Evolutionary conservation across 495 filamentous ascomycete genomes (phyloP).

Genomic region (Schizothecium vesticola): DNA sequence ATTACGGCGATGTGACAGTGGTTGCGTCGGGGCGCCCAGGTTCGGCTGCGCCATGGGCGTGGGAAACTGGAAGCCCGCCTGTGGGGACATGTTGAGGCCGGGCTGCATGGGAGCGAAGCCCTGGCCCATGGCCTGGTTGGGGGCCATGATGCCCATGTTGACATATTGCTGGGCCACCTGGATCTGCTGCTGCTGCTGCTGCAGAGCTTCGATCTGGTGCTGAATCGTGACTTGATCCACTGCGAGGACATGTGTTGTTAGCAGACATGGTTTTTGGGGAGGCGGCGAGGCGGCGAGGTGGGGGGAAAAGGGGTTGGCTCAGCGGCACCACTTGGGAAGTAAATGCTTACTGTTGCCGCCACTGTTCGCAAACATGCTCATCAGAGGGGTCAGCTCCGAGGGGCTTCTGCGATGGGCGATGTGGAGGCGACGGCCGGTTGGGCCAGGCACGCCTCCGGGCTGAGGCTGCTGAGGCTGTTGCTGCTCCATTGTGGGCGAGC

Average conservation of each 20-base stretch:
- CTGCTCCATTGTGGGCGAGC: slow-evolving; percentile 59
- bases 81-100: slow-evolving; percentile 72
- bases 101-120: slow-evolving; percentile 65
- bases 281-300: neutral
- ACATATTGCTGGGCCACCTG: slow-evolving; percentile 93
- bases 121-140: slow-evolving; percentile 68
- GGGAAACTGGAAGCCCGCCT: slow-evolving; percentile 86
- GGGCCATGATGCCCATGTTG: slow-evolving; percentile 89
- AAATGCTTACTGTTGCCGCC: slow-evolving; percentile 44
- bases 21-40: slow-evolving; percentile 71
- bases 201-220: slow-evolving; percentile 95
- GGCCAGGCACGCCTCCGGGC: slow-evolving; percentile 65
- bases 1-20: slow-evolving; percentile 90
- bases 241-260: slow-evolving; percentile 35
- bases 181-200: slow-evolving; percentile 98
- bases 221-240: slow-evolving; percentile 99
- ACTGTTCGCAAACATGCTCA: slow-evolving; percentile 76
- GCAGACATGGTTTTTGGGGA: slow-evolving; percentile 9
- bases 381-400: slow-evolving; percentile 94
- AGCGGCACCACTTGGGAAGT: neutral
- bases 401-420: slow-evolving; percentile 97
- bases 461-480: slow-evolving; percentile 47
- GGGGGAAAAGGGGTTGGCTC: neutral
- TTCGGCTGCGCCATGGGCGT: slow-evolving; percentile 70
- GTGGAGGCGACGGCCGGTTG: slow-evolving; percentile 84